These are phyloP conservation scores for Kitagawia praeruptora DNA, from an alignment of 129 eudicot genomes.

Conservation along the genomic window DNA sequence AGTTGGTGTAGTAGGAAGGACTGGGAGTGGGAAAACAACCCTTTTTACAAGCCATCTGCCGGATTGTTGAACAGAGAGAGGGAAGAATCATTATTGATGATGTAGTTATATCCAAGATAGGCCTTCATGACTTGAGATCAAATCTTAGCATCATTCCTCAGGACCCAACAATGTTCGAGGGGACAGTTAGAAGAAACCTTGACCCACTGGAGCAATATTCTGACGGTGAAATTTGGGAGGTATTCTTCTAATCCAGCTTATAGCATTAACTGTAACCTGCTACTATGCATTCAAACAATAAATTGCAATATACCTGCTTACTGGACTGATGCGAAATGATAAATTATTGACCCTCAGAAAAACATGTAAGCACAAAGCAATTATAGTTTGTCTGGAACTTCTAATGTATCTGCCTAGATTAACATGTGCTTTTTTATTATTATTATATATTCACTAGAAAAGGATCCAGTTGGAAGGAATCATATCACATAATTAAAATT, in stretches of 20 bases:
- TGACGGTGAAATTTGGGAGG: conserved; percentile 88
- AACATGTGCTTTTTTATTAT: no score
- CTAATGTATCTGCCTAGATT: no score
- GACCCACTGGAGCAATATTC: conserved; percentile 74
- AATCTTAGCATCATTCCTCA: conserved; percentile 97
- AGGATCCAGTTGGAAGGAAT: background rate
- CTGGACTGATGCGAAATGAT: background rate
- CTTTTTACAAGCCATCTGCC: conserved; percentile 81
- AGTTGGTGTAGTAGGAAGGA: conserved; percentile 94
- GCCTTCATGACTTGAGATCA: conserved; percentile 87
- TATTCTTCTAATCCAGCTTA: conserved; percentile 13
- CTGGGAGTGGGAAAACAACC: conserved; percentile 95
- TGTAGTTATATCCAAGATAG: conserved; percentile 79
- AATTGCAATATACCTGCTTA: background rate
- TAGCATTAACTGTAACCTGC: background rate
- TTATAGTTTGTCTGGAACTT: background rate
- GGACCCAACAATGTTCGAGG: conserved; percentile 95
- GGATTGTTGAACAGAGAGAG: conserved; percentile 70
- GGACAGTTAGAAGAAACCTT: conserved; percentile 88
- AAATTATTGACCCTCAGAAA: no score
- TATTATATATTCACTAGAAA: no score
- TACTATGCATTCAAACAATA: no score
- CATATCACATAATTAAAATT: background rate
- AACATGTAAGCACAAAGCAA: background rate
- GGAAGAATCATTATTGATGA: conserved; percentile 79